A percentile compares a stretch with the other conserved stretches of the same genome.
phyloP scores from a whole-genome alignment of 495 filamentous ascomycete genomes.

The Aspergillus saccharolyticus region DNA sequence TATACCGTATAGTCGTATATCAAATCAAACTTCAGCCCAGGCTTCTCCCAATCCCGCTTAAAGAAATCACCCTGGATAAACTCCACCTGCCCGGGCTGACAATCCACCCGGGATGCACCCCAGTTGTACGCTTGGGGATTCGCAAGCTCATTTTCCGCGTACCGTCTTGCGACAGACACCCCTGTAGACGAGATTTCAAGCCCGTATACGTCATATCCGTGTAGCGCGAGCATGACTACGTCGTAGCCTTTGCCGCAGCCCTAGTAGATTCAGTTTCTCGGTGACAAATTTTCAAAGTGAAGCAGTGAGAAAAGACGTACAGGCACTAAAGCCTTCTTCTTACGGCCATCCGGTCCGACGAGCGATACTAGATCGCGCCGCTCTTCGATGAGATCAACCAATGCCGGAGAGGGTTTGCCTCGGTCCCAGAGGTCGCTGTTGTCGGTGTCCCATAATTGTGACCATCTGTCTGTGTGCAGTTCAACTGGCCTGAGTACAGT shows the following conservation, averaged over 20 bases:
- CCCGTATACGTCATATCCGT: slow-evolving; percentile 26
- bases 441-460: slow-evolving; percentile 32
- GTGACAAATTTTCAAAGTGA: too few relatives aligned
- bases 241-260: slow-evolving; percentile 32
- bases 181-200: slow-evolving; percentile 26
- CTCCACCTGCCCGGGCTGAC: slow-evolving; percentile 24
- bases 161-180: slow-evolving; percentile 17
- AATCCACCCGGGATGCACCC: not conserved
- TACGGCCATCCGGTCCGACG: slow-evolving; percentile 12
- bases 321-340: slow-evolving; percentile 38
- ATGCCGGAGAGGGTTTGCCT: slow-evolving; percentile 37
- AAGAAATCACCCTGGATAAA: slow-evolving; percentile 66
- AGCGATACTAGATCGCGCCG: slow-evolving; percentile 22
- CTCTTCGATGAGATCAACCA: slow-evolving; percentile 38
- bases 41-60: slow-evolving; percentile 41
- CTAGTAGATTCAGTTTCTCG: slow-evolving; percentile 8
- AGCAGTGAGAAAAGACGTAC: slow-evolving; percentile 15
- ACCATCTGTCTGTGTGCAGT: slow-evolving; percentile 29
- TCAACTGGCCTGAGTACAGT: slow-evolving; percentile 7
- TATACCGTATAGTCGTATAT: slow-evolving; percentile 76
- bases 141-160: slow-evolving; percentile 14
- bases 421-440: slow-evolving; percentile 39
- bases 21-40: slow-evolving; percentile 52
- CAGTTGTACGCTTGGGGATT: slow-evolving; percentile 20
- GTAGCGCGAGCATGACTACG: slow-evolving; percentile 27